Evolutionary conservation across 768 basidiomycete genomes (phyloP).

Genomic region (Amanita polypyramis): DNA sequence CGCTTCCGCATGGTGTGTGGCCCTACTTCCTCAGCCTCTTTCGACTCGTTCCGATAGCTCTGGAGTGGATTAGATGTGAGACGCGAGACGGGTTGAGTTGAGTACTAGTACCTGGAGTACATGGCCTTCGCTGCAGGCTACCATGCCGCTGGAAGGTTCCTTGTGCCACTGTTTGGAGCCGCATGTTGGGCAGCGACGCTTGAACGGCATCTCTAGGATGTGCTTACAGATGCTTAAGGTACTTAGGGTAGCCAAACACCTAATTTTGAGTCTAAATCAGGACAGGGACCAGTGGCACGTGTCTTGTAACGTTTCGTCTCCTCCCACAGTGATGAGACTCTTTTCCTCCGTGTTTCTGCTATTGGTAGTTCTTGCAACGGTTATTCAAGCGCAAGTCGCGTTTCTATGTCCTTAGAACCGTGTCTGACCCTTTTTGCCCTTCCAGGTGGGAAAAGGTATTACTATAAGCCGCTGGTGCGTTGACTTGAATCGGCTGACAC

Average conservation of each 20-base stretch:
- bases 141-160: slow-evolving; percentile 67
- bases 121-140: slow-evolving; percentile 88
- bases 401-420: background rate
- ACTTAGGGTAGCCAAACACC: background rate
- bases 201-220: slow-evolving; percentile 38
- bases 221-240: background rate
- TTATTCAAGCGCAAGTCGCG: slow-evolving; percentile 47
- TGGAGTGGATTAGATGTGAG: slow-evolving; percentile 18
- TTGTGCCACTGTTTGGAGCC: slow-evolving; percentile 85
- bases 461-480: background rate
- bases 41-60: slow-evolving; percentile 79
- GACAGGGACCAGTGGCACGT: slow-evolving; percentile 4
- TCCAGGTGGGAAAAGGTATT: slow-evolving; percentile 67
- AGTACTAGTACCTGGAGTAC: slow-evolving; percentile 63
- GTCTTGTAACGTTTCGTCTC: background rate
- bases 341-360: slow-evolving; percentile 32
- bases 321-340: slow-evolving; percentile 34
- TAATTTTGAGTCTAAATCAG: slow-evolving; percentile 3
- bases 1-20: slow-evolving; percentile 59
- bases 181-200: slow-evolving; percentile 64
- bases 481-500: slow-evolving; percentile 1
- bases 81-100: background rate
- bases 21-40: slow-evolving; percentile 54
- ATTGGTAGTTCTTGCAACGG: slow-evolving; percentile 41
- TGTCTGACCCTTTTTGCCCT: slow-evolving; percentile 3